Evolutionary conservation across 306 rosid genomes (phyloP).

Genomic region (Mucuna pruriens): DNA sequence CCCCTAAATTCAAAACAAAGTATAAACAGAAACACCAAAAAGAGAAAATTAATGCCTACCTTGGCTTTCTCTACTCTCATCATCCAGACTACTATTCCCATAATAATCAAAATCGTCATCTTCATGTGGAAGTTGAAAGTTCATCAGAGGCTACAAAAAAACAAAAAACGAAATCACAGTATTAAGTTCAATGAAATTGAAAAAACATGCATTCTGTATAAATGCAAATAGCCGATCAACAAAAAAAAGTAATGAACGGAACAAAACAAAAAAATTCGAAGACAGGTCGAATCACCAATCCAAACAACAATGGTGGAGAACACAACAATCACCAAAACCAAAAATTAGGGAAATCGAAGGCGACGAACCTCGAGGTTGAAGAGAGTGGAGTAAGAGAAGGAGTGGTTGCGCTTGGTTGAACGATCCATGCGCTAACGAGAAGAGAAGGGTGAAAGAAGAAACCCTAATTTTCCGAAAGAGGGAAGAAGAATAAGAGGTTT

Average conservation of each 20-base stretch:
- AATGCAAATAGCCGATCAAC: not conserved
- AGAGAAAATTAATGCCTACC: constrained; percentile 50
- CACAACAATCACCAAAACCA: not conserved
- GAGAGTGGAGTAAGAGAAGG: constrained; percentile 64
- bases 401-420: constrained; percentile 61
- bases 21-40: not conserved
- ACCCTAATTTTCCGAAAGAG: constrained; percentile 32
- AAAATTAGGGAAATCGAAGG: not conserved
- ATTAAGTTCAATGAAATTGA: not conserved
- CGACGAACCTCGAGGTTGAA: constrained; percentile 80
- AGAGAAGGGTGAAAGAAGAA: constrained; percentile 27
- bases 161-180: constrained; percentile 39
- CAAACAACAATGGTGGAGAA: not conserved
- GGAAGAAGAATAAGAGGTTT: constrained; percentile 35
- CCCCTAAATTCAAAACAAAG: constrained; percentile 15
- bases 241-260: not conserved
- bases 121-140: constrained; percentile 81
- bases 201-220: not conserved
- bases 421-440: constrained; percentile 59
- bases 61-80: constrained; percentile 90
- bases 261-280: not conserved
- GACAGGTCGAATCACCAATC: constrained; percentile 10
- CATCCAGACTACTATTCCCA: constrained; percentile 93
- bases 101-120: constrained; percentile 85
- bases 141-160: constrained; percentile 81